Evolutionary conservation across 2,329 filamentous ascomycete species (phyloP).

Genomic region (Diplodia seriata): DNA sequence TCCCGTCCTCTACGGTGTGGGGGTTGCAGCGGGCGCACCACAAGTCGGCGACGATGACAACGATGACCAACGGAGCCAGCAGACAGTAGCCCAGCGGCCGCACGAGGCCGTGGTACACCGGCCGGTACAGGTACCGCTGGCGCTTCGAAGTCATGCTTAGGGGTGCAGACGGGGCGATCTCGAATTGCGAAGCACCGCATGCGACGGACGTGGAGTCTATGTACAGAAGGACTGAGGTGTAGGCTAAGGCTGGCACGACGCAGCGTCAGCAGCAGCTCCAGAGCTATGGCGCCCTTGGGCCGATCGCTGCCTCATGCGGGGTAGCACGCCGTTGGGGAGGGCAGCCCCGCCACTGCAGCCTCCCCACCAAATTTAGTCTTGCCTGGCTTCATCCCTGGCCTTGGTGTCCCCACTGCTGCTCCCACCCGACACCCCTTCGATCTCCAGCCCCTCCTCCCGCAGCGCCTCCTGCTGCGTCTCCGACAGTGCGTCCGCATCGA

Average conservation of each 20-base stretch:
- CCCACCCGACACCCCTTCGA: conserved; percentile 33
- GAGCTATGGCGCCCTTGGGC: not conserved
- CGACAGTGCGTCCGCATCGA: conserved; percentile 46
- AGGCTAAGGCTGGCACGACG: conserved; percentile 1
- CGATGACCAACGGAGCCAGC: not conserved
- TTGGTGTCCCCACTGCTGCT: not conserved
- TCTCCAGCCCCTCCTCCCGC: conserved; percentile 36
- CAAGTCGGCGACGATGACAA: not conserved
- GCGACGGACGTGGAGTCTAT: not conserved
- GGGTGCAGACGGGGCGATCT: not conserved
- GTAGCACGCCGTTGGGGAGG: conserved; percentile 2
- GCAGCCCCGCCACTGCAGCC: not conserved
- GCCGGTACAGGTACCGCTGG: conserved; percentile 9
- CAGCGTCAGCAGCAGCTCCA: not conserved
- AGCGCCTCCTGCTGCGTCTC: conserved; percentile 40
- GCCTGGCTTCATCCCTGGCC: conserved; percentile 5
- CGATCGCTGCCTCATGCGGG: conserved; percentile 8
- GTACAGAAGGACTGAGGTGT: not conserved
- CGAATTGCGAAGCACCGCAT: too few relatives aligned
- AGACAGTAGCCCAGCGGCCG: not conserved
- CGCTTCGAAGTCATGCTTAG: conserved; percentile 5
- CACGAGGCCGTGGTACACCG: not conserved
- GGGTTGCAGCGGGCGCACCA: not conserved
- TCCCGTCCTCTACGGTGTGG: too few relatives aligned
- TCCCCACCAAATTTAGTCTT: not conserved